Evolutionary conservation across 495 filamentous ascomycete genomes (phyloP).

Genomic region (Hypoxylon perforatum): DNA sequence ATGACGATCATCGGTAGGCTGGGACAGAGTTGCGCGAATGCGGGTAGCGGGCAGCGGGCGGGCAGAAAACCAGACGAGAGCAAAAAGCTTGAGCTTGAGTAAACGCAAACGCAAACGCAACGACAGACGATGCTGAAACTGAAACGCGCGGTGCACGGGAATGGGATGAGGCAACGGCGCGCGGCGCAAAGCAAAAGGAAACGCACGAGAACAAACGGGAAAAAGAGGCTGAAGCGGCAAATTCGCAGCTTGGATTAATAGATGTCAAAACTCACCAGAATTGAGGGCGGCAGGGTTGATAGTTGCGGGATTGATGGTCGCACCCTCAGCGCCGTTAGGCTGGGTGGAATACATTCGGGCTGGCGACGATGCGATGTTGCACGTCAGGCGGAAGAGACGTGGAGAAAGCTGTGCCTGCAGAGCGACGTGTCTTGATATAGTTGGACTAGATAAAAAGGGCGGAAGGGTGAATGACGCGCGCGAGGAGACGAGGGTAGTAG

Average conservation of each 20-base stretch:
- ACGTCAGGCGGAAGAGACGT: constrained; percentile 50
- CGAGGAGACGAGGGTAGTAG: constrained; percentile 49
- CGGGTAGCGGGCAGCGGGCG: no score
- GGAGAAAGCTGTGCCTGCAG: constrained; percentile 55
- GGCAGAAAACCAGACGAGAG: no score
- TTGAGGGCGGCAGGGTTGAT: constrained; percentile 66
- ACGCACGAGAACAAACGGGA: constrained; percentile 10
- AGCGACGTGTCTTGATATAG: constrained; percentile 69
- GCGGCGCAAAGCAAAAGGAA: not conserved
- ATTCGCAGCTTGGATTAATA: not conserved
- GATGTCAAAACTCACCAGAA: constrained; percentile 56
- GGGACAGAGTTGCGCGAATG: constrained; percentile 1
- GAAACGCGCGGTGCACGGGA: constrained; percentile 18
- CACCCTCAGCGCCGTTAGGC: constrained; percentile 66
- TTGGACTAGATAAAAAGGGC: constrained; percentile 55
- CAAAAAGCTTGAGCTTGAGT: no score
- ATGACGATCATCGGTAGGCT: constrained; percentile 42
- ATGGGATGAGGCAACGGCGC: constrained; percentile 15
- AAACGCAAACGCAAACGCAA: no score
- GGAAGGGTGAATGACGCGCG: constrained; percentile 57
- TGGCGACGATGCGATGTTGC: constrained; percentile 50
- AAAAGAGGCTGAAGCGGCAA: constrained; percentile 28
- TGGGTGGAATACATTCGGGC: constrained; percentile 66
- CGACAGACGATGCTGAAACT: no score
- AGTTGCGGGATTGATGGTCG: constrained; percentile 66